Evolutionary conservation across 1,284 basidiomycete genomes (phyloP).

Genomic region (Takashimella tepidaria): DNA sequence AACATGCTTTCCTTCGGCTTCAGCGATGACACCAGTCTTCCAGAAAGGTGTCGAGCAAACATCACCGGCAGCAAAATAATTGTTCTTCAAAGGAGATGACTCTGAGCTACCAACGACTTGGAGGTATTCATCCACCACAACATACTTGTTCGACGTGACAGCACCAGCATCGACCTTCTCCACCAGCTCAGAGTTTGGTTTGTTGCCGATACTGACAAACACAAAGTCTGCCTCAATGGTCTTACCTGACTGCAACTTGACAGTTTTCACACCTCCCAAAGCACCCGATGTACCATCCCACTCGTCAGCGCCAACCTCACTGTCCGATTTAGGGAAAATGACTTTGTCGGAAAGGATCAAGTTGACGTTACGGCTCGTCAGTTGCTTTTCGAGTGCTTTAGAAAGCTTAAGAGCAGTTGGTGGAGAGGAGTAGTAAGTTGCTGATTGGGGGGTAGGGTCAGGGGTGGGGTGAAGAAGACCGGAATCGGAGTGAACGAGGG

Average conservation of each 20-base stretch:
- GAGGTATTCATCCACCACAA: conserved; percentile 40
- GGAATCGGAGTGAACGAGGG: conserved; percentile 24
- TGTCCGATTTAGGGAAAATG: conserved; percentile 14
- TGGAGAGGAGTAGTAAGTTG: conserved; percentile 18
- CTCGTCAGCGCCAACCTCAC: conserved; percentile 4
- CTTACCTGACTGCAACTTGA: conserved; percentile 37
- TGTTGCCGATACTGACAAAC: conserved; percentile 47
- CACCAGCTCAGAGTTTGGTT: conserved; percentile 45
- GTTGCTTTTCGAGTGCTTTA: conserved; percentile 24
- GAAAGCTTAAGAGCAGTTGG: conserved; percentile 31
- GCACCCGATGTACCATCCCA: conserved; percentile 31
- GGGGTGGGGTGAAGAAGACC: conserved; percentile 26
- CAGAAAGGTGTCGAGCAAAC: conserved; percentile 27
- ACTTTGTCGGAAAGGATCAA: conserved; percentile 41
- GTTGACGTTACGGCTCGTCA: conserved; percentile 41
- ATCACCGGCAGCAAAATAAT: conserved; percentile 46
- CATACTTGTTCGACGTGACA: conserved; percentile 32
- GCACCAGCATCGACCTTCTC: conserved; percentile 32
- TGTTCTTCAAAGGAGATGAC: conserved; percentile 17
- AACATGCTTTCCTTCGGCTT: conserved; percentile 11
- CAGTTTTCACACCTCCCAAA: conserved; percentile 23
- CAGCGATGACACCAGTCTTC: conserved; percentile 28
- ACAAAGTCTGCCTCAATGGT: conserved; percentile 48
- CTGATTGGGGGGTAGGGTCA: conserved; percentile 5
- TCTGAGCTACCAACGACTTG: conserved; percentile 20